Conservation (phyloP, 345 rosid genomes). For the Acer negundo region DNA sequence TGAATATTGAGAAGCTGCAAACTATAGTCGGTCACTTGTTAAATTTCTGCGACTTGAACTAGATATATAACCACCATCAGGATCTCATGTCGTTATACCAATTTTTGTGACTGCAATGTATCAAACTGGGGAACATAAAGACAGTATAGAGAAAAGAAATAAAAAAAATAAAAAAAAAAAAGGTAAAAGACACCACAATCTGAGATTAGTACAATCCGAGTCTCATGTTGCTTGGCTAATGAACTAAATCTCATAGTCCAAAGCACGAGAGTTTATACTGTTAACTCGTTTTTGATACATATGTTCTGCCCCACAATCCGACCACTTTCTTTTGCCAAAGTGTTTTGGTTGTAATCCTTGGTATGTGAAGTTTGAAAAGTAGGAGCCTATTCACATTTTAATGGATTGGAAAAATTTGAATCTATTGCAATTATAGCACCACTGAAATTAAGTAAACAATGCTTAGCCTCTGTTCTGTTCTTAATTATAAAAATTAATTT, state of each 20-base stretch:
- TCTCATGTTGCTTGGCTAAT: too few relatives aligned
- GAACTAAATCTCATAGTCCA: too few relatives aligned
- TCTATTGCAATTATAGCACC: not conserved
- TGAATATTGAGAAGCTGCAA: not conserved
- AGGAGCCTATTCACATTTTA: not conserved
- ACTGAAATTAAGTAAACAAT: not conserved
- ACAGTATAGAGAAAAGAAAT: not conserved
- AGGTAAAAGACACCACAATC: not conserved
- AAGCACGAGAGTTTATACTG: not conserved
- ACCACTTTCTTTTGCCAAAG: not conserved
- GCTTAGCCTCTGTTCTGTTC: not conserved
- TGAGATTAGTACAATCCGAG: too few relatives aligned
- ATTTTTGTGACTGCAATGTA: too few relatives aligned
- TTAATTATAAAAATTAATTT: slow-evolving; percentile 1
- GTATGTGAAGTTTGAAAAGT: not conserved
- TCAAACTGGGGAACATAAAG: not conserved
- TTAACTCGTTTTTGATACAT: not conserved
- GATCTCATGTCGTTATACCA: too few relatives aligned
- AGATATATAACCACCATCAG: not conserved
- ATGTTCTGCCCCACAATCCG: not conserved
- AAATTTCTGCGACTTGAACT: not conserved
- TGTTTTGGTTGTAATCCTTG: not conserved
- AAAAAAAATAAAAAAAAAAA: not conserved
- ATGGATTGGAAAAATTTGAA: not conserved
- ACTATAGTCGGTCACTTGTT: not conserved